phyloP scores from a whole-genome alignment of 208 protist species.

The Herpetomonas samuelpessoai region DNA sequence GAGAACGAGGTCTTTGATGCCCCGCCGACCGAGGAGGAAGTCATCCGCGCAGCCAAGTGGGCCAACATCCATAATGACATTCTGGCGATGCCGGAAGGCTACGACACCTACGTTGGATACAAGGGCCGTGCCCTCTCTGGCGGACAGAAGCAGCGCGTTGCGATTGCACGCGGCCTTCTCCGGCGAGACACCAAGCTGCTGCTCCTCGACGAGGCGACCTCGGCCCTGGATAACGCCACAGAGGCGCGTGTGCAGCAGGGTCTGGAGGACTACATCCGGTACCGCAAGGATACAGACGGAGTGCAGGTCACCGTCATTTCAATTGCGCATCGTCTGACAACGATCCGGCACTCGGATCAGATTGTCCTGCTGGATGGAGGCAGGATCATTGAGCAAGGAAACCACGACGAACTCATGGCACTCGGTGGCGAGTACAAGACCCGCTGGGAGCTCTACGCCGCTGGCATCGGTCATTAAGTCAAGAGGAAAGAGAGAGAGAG shows the following conservation, averaged over 20 bases:
- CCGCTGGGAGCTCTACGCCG: constrained; percentile 56
- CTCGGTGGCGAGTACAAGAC: constrained; percentile 63
- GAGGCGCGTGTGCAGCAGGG: constrained; percentile 69
- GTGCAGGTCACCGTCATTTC: constrained; percentile 57
- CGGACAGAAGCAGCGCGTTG: constrained; percentile 75
- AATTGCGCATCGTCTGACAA: constrained; percentile 84
- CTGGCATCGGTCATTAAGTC: background rate
- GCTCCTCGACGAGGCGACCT: constrained; percentile 85
- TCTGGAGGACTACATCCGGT: constrained; percentile 49
- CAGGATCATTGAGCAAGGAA: constrained; percentile 62
- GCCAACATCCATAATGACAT: constrained; percentile 59
- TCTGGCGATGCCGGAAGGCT: constrained; percentile 48
- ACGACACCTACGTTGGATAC: constrained; percentile 66
- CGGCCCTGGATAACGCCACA: constrained; percentile 75
- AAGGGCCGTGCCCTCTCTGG: constrained; percentile 56
- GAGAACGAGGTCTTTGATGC: too few species aligned
- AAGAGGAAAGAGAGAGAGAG: constrained; percentile 1
- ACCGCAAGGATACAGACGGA: constrained; percentile 22
- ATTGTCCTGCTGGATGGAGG: constrained; percentile 67
- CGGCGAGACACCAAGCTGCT: constrained; percentile 49
- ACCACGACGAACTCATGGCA: constrained; percentile 77
- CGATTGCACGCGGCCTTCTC: constrained; percentile 67
- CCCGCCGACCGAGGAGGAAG: constrained; percentile 54
- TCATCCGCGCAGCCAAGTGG: constrained; percentile 40
- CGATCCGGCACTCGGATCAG: constrained; percentile 68